Percentiles rank a stretch among this genome's conserved stretches.
Evolutionary conservation across 2,329 filamentous ascomycete species (phyloP).

Genomic region (Aschersonia sp.): DNA sequence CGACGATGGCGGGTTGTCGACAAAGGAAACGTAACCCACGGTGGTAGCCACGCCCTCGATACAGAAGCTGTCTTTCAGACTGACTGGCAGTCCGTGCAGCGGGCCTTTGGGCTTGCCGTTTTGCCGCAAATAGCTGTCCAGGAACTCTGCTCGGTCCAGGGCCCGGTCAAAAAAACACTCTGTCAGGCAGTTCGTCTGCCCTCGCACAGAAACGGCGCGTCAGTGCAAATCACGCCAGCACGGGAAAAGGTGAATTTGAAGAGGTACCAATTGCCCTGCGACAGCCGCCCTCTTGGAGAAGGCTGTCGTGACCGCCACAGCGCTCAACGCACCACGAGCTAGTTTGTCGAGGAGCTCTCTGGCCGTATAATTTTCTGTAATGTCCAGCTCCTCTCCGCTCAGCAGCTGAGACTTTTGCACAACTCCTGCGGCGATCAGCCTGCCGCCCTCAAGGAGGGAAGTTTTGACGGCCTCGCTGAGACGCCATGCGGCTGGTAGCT

Average conservation of each 20-base stretch:
- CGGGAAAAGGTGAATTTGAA: background rate
- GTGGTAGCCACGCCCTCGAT: slow-evolving; percentile 11
- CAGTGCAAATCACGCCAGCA: background rate
- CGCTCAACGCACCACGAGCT: slow-evolving; percentile 14
- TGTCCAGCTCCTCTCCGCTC: slow-evolving; percentile 22
- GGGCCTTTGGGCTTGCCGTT: slow-evolving; percentile 7
- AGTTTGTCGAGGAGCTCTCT: slow-evolving; percentile 20
- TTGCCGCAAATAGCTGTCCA: slow-evolving; percentile 6
- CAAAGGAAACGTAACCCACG: slow-evolving; percentile 11
- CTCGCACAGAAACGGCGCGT: background rate
- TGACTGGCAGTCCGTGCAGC: slow-evolving; percentile 11
- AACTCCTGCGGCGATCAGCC: slow-evolving; percentile 4
- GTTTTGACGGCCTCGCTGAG: background rate
- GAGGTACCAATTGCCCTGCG: slow-evolving; percentile 14
- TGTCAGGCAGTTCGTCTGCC: slow-evolving; percentile 19
- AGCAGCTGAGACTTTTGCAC: slow-evolving; percentile 20
- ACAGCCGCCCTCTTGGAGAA: slow-evolving; percentile 15
- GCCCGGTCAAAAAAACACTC: slow-evolving; percentile 30
- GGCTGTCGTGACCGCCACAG: slow-evolving; percentile 20
- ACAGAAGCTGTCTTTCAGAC: slow-evolving; percentile 12
- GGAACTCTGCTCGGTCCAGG: slow-evolving; percentile 4
- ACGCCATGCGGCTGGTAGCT: slow-evolving; percentile 3
- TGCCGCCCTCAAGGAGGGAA: background rate
- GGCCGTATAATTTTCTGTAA: slow-evolving; percentile 27
- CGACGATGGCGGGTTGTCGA: slow-evolving; percentile 8